Percentiles rank a stretch among this genome's conserved stretches.
These are phyloP conservation scores for Apiospora hydei DNA, from an alignment of 2,329 filamentous ascomycete genomes.

Conservation along the genomic window DNA sequence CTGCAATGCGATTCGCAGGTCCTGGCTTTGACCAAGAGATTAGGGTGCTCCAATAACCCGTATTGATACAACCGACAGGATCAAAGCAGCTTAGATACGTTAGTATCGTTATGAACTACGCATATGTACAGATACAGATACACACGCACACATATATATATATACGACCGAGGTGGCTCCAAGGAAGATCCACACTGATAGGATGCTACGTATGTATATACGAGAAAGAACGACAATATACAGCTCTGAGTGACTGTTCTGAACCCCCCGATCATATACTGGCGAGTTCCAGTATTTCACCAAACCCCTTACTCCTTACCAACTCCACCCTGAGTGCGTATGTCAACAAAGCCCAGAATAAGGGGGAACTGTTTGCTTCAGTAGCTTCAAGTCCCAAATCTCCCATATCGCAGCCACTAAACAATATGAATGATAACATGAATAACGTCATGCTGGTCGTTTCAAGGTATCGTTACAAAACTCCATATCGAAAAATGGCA, in stretches of 20 bases:
- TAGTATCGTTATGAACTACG: background rate
- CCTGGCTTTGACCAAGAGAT: background rate
- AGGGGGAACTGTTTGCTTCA: background rate
- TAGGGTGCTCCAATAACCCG: no score
- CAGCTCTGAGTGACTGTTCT: background rate
- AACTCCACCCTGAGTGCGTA: no score
- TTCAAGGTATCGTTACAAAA: background rate
- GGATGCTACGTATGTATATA: background rate
- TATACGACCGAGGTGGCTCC: background rate
- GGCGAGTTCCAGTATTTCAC: background rate
- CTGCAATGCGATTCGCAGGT: background rate
- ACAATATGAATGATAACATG: background rate
- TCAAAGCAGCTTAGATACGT: no score
- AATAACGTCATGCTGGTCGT: background rate
- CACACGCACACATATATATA: background rate
- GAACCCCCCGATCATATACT: background rate
- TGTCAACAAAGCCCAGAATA: background rate
- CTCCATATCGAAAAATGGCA: background rate
- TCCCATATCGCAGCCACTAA: background rate
- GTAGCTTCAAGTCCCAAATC: background rate
- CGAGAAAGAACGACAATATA: background rate
- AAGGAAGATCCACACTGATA: background rate
- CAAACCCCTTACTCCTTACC: background rate
- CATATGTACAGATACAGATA: no score
- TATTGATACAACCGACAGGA: no score